Evolutionary conservation across 2,329 filamentous ascomycete species (phyloP).

Genomic region (Myriosclerotinia scirpicola): DNA sequence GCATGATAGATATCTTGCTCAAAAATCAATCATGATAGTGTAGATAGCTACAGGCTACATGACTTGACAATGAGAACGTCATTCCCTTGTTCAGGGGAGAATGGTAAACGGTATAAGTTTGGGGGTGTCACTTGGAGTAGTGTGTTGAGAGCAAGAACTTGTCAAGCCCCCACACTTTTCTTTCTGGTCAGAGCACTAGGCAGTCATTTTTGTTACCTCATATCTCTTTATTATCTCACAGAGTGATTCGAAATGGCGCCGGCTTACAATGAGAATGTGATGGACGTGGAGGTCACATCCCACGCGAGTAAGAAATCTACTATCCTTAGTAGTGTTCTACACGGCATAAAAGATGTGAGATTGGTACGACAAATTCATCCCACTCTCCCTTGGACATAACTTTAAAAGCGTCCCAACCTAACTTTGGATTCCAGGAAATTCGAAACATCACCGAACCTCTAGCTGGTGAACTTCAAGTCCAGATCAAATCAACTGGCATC

Average conservation of each 20-base stretch:
- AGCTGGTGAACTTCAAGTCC: slow-evolving; percentile 60
- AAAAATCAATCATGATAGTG: slow-evolving; percentile 25
- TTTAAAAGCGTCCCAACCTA: neutral
- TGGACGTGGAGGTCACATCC: slow-evolving; percentile 21
- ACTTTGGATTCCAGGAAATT: slow-evolving; percentile 46
- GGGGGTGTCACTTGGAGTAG: slow-evolving; percentile 17
- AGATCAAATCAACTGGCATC: slow-evolving; percentile 65
- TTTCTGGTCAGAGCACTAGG: slow-evolving; percentile 1
- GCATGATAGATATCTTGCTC: slow-evolving; percentile 19
- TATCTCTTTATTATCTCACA: slow-evolving; percentile 17
- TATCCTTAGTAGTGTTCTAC: slow-evolving; percentile 56
- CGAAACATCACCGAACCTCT: slow-evolving; percentile 47
- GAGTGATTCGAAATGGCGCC: slow-evolving; percentile 31
- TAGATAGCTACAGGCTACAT: slow-evolving; percentile 32
- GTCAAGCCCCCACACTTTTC: slow-evolving; percentile 21
- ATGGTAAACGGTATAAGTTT: slow-evolving; percentile 26
- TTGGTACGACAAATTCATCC: slow-evolving; percentile 47
- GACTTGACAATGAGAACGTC: slow-evolving; percentile 25
- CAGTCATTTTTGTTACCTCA: slow-evolving; percentile 16
- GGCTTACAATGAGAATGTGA: slow-evolving; percentile 21
- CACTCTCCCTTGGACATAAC: neutral
- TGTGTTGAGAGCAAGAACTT: slow-evolving; percentile 4
- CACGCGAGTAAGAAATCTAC: slow-evolving; percentile 26
- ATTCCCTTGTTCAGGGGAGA: neutral
- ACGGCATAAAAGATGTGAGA: slow-evolving; percentile 57